Conservation (phyloP, 176 grass and related monocot genomes). For the Zoysia japonica region DNA sequence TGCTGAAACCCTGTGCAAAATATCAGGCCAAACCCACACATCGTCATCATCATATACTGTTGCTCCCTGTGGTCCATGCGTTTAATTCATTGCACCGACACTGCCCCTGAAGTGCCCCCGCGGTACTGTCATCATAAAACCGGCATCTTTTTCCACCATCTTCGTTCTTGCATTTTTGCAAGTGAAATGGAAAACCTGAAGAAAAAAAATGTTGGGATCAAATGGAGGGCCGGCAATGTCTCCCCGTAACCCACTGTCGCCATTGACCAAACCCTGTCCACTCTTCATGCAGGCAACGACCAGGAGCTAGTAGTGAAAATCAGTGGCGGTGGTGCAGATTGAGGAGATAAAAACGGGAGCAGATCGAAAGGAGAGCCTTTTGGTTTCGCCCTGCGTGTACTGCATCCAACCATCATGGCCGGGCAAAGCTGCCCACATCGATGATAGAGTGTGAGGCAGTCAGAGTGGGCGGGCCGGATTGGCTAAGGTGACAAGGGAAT, state of each 20-base stretch:
- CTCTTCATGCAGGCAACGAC: slow-evolving; percentile 27
- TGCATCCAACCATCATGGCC: slow-evolving; percentile 35
- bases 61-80: slow-evolving; percentile 36
- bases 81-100: slow-evolving; percentile 46
- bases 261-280: slow-evolving; percentile 54
- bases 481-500: slow-evolving; percentile 14
- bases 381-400: slow-evolving; percentile 36
- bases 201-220: slow-evolving; percentile 39
- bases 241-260: slow-evolving; percentile 15
- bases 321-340: neutral
- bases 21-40: slow-evolving; percentile 9
- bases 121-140: neutral
- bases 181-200: slow-evolving; percentile 3
- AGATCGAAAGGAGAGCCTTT: slow-evolving; percentile 41
- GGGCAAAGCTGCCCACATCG: slow-evolving; percentile 38
- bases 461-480: neutral
- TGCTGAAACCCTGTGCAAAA: neutral
- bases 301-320: neutral
- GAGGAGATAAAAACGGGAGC: slow-evolving; percentile 32
- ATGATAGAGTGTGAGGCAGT: slow-evolving; percentile 21
- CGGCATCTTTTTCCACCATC: neutral
- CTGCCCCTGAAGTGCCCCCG: neutral
- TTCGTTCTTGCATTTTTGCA: neutral
- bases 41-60: neutral
- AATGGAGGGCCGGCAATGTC: slow-evolving; percentile 41